Evolutionary conservation across 306 rosid genomes (phyloP).

Genomic region (Lathyrus sativus): DNA sequence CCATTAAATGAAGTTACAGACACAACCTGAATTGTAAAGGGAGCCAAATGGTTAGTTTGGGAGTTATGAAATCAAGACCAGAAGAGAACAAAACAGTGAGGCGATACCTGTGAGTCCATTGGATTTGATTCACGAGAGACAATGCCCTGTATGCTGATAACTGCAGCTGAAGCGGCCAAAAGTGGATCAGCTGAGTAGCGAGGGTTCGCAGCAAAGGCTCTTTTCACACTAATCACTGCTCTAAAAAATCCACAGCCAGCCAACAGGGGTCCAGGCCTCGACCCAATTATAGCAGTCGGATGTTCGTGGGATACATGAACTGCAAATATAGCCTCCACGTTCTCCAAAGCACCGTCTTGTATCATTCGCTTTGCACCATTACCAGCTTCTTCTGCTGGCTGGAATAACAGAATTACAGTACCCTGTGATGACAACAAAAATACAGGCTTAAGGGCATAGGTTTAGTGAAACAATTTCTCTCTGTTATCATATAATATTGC

Average conservation of each 20-base stretch:
- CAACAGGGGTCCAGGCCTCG: constrained; percentile 82
- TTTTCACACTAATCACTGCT: constrained; percentile 71
- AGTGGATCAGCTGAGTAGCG: constrained; percentile 73
- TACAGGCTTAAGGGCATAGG: neutral
- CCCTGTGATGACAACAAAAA: constrained; percentile 55
- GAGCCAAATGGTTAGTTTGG: neutral
- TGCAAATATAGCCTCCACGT: constrained; percentile 94
- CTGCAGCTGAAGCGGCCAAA: constrained; percentile 83
- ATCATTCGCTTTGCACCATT: constrained; percentile 96
- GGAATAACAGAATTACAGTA: constrained; percentile 82
- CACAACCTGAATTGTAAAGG: constrained; percentile 58
- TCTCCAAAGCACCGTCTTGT: constrained; percentile 75
- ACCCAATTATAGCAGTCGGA: constrained; percentile 78
- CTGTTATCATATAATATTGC: neutral
- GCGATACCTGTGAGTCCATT: constrained; percentile 75
- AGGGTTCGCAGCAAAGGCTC: constrained; percentile 47
- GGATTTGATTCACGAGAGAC: constrained; percentile 96
- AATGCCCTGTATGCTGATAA: constrained; percentile 88
- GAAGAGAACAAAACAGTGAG: neutral
- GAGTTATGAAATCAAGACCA: neutral
- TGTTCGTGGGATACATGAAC: constrained; percentile 85
- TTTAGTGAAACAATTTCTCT: neutral
- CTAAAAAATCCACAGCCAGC: constrained; percentile 96
- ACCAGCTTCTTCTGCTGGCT: constrained; percentile 99
- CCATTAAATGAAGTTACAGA: constrained; percentile 86